Base-by-base conservation (phyloP, 2,329 filamentous ascomycete species). In the Aspergillus thermomutatus region DNA sequence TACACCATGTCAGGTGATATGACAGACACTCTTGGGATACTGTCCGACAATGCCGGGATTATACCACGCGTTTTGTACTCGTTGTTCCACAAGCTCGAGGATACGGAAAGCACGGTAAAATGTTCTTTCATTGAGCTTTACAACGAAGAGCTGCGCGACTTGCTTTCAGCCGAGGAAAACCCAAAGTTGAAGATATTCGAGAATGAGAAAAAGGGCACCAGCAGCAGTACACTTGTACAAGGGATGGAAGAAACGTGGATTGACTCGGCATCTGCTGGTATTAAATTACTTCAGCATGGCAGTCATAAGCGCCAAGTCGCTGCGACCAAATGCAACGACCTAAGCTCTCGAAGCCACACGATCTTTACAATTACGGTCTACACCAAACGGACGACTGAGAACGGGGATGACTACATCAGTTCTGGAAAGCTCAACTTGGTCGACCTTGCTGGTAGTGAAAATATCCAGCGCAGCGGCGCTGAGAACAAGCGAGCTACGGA, bases 1-100 rank as follows among this genome's bases (percentile, higher is more conserved):
- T 99, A 99, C 75, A 99, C 94, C 25, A 99, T 99, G 94, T 96
- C 93, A 0, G 94, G 94, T 54, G 93, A 99, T 73, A 97, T 99
- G 86, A 90, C 84, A 14, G 90, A 97, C 66, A 91, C 86, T 0
- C 76, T 92, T 40, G 91, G 93, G 1, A 86, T 96, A 58, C 81
- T 96, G 14, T 93, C 93, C 1, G 94, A 97, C 70, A 88, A 87
- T 41, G 94, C 95, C 27, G 94, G 94, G 66, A 97, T 99, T 65
- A 94, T 99, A 60, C 95, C 95, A 25, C 88, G 95, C 50, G 91
- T 92, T 0, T 80, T 99, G 0, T 88, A 97, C 68, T 85, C 89
- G 0, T 82, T 99, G 0, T 99, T 99, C 75, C 83, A 84, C 64
- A 93, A 90, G 69, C 85, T 99, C 6, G 90, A 94, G 58, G 88